Conservation (phyloP, 176 grass and related monocot species). For the Avena eriantha region DNA sequence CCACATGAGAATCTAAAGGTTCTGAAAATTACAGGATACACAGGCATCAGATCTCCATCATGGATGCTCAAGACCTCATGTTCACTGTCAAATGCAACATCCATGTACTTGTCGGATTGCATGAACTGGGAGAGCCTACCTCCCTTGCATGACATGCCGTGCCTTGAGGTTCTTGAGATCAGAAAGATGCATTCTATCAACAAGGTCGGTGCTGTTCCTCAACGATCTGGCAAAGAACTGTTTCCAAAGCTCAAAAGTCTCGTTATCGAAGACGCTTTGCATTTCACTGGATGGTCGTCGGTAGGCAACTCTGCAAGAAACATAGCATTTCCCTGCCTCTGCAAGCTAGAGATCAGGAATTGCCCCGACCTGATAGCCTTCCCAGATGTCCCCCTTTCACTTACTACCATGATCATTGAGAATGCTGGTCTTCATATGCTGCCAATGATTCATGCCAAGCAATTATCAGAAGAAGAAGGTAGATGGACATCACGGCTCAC, state of each 20-base stretch:
- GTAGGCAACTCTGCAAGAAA: conserved; percentile 19
- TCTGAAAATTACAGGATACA: conserved; percentile 37
- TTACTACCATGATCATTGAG: conserved; percentile 20
- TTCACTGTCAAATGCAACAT: conserved; percentile 26
- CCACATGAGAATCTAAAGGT: conserved; percentile 34
- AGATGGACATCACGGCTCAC: conserved; percentile 52
- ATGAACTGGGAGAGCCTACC: conserved; percentile 44
- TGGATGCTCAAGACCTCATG: conserved; percentile 39
- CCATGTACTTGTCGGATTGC: conserved; percentile 35
- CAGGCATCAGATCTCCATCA: conserved; percentile 21
- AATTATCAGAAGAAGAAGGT: conserved; percentile 19
- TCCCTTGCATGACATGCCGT: conserved; percentile 23
- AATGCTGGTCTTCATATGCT: conserved; percentile 42
- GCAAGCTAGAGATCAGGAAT: conserved; percentile 44
- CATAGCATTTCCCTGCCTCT: conserved; percentile 42
- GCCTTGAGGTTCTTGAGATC: conserved; percentile 52
- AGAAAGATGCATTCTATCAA: conserved; percentile 42
- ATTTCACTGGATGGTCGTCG: conserved; percentile 55
- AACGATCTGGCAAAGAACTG: conserved; percentile 22
- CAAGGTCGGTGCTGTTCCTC: conserved; percentile 27
- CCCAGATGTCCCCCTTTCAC: conserved; percentile 43
- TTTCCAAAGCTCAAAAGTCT: conserved; percentile 55
- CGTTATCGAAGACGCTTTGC: not conserved
- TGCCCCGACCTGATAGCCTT: conserved; percentile 46
- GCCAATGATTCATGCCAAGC: conserved; percentile 38